These are phyloP conservation scores for Dentipellis fragilis DNA, from an alignment of 768 basidiomycete genomes.

Conservation along the genomic window DNA sequence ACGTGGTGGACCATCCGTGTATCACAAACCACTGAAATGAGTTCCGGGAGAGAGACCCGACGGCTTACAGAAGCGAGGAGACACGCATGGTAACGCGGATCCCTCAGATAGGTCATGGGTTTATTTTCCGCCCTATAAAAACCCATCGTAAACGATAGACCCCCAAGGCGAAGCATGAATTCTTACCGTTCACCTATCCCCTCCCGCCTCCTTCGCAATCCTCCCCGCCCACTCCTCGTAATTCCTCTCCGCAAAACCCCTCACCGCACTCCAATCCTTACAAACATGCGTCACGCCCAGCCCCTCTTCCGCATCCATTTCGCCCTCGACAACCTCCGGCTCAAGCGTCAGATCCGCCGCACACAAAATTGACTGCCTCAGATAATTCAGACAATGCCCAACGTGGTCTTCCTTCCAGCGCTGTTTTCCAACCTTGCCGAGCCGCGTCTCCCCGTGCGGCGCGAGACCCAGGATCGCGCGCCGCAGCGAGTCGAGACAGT, in stretches of 20 bases:
- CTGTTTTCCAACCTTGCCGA: conserved; percentile 1
- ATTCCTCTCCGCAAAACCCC: conserved; percentile 17
- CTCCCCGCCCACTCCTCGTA: conserved; percentile 4
- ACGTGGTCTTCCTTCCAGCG: conserved; percentile 14
- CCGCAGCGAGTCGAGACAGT: conserved; percentile 22
- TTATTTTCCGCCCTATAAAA: too few relatives aligned
- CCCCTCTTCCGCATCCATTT: conserved; percentile 15
- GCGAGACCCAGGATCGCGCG: conserved; percentile 12
- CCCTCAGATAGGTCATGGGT: too few relatives aligned
- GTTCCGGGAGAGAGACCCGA: too few relatives aligned
- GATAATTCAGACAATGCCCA: conserved; percentile 24
- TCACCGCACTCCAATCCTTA: conserved; percentile 20
- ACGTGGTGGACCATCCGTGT: too few relatives aligned
- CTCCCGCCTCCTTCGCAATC: too few relatives aligned
- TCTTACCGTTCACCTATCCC: too few relatives aligned
- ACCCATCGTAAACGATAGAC: too few relatives aligned
- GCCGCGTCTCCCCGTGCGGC: not conserved
- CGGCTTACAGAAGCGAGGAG: too few relatives aligned
- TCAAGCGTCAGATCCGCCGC: conserved; percentile 23
- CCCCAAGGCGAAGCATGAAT: too few relatives aligned
- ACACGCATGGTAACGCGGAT: too few relatives aligned
- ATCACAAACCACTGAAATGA: too few relatives aligned
- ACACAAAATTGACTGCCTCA: conserved; percentile 24
- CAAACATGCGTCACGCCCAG: conserved; percentile 20
- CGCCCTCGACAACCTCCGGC: conserved; percentile 15